Percentiles rank a stretch among this genome's conserved stretches.
phyloP scores from a whole-genome alignment of 441 rosid genomes.

The Gossypium davidsonii region DNA sequence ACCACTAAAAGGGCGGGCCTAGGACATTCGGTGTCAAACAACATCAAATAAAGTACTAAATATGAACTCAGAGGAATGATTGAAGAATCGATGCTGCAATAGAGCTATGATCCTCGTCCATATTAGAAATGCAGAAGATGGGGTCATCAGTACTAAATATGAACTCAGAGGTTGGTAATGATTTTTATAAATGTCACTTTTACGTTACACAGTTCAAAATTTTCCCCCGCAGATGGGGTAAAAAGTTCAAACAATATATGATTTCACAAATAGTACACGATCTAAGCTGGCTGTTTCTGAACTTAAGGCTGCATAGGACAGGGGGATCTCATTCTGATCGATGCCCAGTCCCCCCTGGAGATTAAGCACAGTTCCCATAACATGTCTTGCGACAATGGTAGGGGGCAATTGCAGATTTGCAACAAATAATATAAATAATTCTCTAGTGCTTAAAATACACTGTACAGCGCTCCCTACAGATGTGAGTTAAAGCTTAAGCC shows the following conservation, averaged over 20 bases:
- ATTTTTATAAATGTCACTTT: neutral
- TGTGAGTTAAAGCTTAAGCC: conserved; percentile 36
- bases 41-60: no score
- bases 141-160: neutral
- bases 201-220: conserved; percentile 23
- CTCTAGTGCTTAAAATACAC: conserved; percentile 35
- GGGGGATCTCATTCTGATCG: neutral
- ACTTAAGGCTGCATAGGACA: neutral
- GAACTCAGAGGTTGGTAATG: neutral
- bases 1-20: no score
- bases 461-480: conserved; percentile 33
- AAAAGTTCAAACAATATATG: conserved; percentile 18
- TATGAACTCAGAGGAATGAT: no score
- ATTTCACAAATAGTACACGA: conserved; percentile 14
- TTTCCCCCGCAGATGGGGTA: conserved; percentile 26
- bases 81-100: neutral
- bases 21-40: no score
- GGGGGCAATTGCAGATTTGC: conserved; percentile 7
- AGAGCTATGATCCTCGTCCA: neutral
- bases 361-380: conserved; percentile 15
- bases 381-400: conserved; percentile 1
- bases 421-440: conserved; percentile 22
- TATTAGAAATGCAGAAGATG: neutral
- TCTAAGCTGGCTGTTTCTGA: conserved; percentile 11
- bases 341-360: neutral